phyloP scores from a whole-genome alignment of 352 stramenopile genomes.

The Globisporangium cystogenes region DNA sequence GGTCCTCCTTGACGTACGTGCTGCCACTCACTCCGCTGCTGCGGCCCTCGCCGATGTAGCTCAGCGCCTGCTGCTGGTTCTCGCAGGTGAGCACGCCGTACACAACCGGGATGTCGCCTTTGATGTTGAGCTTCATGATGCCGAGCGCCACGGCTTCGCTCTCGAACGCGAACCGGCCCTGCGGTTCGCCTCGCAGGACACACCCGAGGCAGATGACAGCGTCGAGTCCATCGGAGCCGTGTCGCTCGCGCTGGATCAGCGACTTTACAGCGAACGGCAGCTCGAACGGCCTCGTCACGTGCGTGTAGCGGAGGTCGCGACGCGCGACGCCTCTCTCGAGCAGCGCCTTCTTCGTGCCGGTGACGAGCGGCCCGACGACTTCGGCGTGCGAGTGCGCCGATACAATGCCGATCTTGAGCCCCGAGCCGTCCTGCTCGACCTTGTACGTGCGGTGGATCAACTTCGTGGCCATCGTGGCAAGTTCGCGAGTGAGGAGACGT shows the following conservation, averaged over 20 bases:
- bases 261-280: conserved; percentile 89
- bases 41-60: conserved; percentile 12
- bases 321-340: conserved; percentile 41
- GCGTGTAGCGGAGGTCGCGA: conserved; percentile 31
- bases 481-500: neutral
- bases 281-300: conserved; percentile 93
- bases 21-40: conserved; percentile 1
- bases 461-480: conserved; percentile 13
- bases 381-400: conserved; percentile 49
- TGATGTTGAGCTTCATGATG: conserved; percentile 95
- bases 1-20: conserved; percentile 13
- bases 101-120: conserved; percentile 72
- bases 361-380: conserved; percentile 33
- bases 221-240: conserved; percentile 72
- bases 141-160: conserved; percentile 89
- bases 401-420: conserved; percentile 46
- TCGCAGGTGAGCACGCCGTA: conserved; percentile 92
- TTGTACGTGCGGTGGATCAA: conserved; percentile 1
- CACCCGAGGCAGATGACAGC: conserved; percentile 95
- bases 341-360: conserved; percentile 46
- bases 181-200: conserved; percentile 91
- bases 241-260: conserved; percentile 52
- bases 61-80: conserved; percentile 87
- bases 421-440: conserved; percentile 11
- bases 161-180: conserved; percentile 96